These are phyloP conservation scores for Alternaria tenuissima DNA, from an alignment of 2,329 filamentous ascomycete species.

Conservation along the genomic window DNA sequence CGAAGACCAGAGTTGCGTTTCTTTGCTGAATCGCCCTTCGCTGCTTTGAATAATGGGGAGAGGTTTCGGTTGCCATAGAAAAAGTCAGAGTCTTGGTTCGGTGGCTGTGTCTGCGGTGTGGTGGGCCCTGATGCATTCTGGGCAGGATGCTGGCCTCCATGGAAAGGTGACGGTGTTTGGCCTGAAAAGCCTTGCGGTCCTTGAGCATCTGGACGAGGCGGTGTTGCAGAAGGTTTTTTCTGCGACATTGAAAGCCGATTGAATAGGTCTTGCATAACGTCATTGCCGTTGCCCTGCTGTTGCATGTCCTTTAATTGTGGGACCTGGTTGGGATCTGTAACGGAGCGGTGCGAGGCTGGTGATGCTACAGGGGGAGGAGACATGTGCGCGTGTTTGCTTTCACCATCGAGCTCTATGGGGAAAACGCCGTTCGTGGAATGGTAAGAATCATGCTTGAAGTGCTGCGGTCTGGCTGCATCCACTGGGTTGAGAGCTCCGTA, in stretches of 20 bases:
- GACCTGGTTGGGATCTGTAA: slow-evolving; percentile 42
- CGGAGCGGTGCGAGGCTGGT: slow-evolving; percentile 36
- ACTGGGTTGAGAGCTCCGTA: slow-evolving; percentile 24
- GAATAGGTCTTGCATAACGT: slow-evolving; percentile 57
- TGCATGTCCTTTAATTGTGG: slow-evolving; percentile 32
- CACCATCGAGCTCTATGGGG: slow-evolving; percentile 69
- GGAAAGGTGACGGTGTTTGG: slow-evolving; percentile 53
- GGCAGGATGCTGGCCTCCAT: slow-evolving; percentile 42
- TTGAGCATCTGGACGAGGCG: slow-evolving; percentile 33
- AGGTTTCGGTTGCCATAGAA: slow-evolving; percentile 58
- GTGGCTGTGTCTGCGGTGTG: slow-evolving; percentile 42
- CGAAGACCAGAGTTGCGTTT: slow-evolving; percentile 55
- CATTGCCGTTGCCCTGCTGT: slow-evolving; percentile 54
- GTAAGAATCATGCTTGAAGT: slow-evolving; percentile 56
- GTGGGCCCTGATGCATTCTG: slow-evolving; percentile 45
- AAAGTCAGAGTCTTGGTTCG: slow-evolving; percentile 39
- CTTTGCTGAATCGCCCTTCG: slow-evolving; percentile 52
- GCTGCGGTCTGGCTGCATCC: slow-evolving; percentile 32
- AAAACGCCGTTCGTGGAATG: slow-evolving; percentile 67
- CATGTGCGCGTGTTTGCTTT: slow-evolving; percentile 26
- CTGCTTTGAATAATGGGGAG: slow-evolving; percentile 59
- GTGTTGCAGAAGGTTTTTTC: slow-evolving; percentile 37
- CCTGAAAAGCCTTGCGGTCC: slow-evolving; percentile 33
- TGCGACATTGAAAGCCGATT: slow-evolving; percentile 49
- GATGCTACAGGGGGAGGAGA: slow-evolving; percentile 37